Base-by-base conservation (phyloP, 1,284 basidiomycete genomes). In the Trametes polyzona region DNA sequence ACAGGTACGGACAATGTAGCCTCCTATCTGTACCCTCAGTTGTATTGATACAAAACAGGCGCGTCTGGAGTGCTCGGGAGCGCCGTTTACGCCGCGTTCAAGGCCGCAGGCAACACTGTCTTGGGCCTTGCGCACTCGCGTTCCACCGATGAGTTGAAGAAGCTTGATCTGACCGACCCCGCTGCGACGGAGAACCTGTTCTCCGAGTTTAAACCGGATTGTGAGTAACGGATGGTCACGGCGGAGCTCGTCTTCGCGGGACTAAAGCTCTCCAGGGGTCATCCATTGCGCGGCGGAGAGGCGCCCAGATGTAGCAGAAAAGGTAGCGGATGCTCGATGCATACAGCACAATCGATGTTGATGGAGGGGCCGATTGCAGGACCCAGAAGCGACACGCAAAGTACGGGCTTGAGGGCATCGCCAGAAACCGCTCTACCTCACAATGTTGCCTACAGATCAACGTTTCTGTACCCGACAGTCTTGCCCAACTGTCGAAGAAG, bases 221-320 rank as follows among this genome's bases (percentile, higher is more conserved):
- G 29, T 39, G 16, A 17, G 48, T 47, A 12, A 21, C 16, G 3
- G 19, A 7, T 19, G 16, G 10, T 14, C 10, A 10, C 5, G 14
- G 17, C n/a, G 0, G 43, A 19, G 2, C 16, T 24, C 11, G 17
- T 17, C 14, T 19, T 29, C 41, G 8, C 29, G 27, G 14, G 11
- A 27, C n/a, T 35, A n/a, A n/a, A n/a, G n/a, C n/a, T n/a, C n/a
- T 59, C 53, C 67, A 89, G 88, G 88, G 86, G 82, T 93, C 26
- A 84, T 95, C 19, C 92, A 94, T 66, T 93, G 91, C 62, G 92
- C 92, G 14, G 92, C 92, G 3, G 92, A 94, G 71, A 77, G 92
- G 55, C 77, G 91, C 47, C 92, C 92, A 1, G 92, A 94, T 67
- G 88, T 90, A 24, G 91, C 90, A 53, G 88, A 91, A 70, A 88